Conservation (phyloP, 768 basidiomycete species). For the Cystoderma amianthinum region DNA sequence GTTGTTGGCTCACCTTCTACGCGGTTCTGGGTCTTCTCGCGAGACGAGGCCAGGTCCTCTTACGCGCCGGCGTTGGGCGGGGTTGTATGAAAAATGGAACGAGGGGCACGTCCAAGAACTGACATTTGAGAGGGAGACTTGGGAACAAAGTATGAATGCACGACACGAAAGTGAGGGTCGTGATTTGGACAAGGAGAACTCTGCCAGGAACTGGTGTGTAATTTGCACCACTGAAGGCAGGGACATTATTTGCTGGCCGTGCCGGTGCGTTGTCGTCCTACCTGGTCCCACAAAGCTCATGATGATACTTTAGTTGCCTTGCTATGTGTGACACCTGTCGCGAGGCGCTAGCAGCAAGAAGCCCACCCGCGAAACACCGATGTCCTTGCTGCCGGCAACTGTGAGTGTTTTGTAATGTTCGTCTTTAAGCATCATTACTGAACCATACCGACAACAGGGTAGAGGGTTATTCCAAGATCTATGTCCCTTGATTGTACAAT, state of each 20-base stretch:
- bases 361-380: slow-evolving; percentile 48
- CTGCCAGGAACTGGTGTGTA: slow-evolving; percentile 41
- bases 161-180: slow-evolving; percentile 6
- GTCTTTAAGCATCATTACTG: too few species aligned
- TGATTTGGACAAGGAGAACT: slow-evolving; percentile 8
- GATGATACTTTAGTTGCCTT: slow-evolving; percentile 32
- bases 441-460: slow-evolving; percentile 23
- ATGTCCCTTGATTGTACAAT: slow-evolving; percentile 39
- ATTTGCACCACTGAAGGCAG: slow-evolving; percentile 64
- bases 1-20: slow-evolving; percentile 18
- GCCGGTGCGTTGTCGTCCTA: slow-evolving; percentile 44
- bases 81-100: not conserved
- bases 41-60: not conserved
- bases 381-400: slow-evolving; percentile 63
- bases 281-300: slow-evolving; percentile 2
- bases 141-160: slow-evolving; percentile 15
- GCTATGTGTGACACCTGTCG: slow-evolving; percentile 63
- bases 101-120: slow-evolving; percentile 1
- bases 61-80: not conserved
- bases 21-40: slow-evolving; percentile 6
- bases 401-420: slow-evolving; percentile 16
- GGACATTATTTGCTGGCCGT: slow-evolving; percentile 83
- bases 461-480: slow-evolving; percentile 58
- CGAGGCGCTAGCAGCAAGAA: slow-evolving; percentile 49
- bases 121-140: slow-evolving; percentile 1